Percentiles rank a stretch among this genome's conserved stretches.
phyloP scores from a whole-genome alignment of 1,284 basidiomycete species.

The Filobasidium uniguttulatum region DNA sequence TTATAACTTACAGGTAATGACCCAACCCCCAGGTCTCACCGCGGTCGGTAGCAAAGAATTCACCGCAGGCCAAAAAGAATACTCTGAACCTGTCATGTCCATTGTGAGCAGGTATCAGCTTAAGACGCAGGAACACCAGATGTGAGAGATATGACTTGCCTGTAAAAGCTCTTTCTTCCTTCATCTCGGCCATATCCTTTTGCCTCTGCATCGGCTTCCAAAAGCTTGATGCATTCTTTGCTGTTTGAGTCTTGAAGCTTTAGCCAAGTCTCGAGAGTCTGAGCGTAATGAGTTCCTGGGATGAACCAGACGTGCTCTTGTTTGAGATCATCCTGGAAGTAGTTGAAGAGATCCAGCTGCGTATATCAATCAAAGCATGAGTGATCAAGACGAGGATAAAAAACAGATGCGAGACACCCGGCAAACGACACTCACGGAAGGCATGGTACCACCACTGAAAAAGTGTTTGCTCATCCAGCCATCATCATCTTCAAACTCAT shows the following conservation, averaged over 20 bases:
- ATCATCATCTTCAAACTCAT: conserved; percentile 59
- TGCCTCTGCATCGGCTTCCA: conserved; percentile 42
- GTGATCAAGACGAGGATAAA: conserved; percentile 37
- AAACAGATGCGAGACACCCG: background rate
- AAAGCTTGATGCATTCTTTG: conserved; percentile 44
- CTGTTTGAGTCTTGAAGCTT: conserved; percentile 46
- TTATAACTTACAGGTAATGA: conserved; percentile 40
- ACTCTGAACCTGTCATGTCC: conserved; percentile 45
- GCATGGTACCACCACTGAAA: conserved; percentile 47
- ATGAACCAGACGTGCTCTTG: conserved; percentile 52
- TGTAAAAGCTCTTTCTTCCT: conserved; percentile 50
- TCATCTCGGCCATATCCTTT: conserved; percentile 44
- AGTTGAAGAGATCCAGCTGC: conserved; percentile 54
- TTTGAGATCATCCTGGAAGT: conserved; percentile 55
- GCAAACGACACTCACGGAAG: conserved; percentile 12
- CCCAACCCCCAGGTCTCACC: conserved; percentile 54
- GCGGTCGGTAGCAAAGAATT: conserved; percentile 53
- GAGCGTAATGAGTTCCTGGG: conserved; percentile 52
- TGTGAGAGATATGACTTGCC: conserved; percentile 27
- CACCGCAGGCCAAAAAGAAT: conserved; percentile 62
- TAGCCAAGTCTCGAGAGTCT: conserved; percentile 58
- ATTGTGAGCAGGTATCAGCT: background rate
- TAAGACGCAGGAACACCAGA: background rate
- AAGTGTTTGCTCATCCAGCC: conserved; percentile 64
- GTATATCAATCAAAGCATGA: too few relatives aligned